Evolutionary conservation across 805 yeast genomes (phyloP), one percentile per base, ranked within the genome.

Genomic region (Starmerella apis): DNA sequence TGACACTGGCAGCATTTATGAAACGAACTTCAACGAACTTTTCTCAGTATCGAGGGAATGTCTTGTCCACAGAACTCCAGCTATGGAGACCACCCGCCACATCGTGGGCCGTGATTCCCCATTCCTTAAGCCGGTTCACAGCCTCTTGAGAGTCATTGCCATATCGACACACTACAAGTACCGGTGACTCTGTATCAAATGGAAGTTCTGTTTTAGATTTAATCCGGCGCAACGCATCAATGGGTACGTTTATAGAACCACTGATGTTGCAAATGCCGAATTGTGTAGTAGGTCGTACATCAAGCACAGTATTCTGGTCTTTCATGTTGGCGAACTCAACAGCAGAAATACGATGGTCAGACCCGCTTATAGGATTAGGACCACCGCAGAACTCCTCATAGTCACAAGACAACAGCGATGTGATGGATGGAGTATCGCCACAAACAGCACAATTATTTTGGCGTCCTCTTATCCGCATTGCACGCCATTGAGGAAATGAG

Each of bases 81-180:
- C 69, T 73, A 47, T 71, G 68, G 22, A 87, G 67, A 0, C 98
- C 98, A 1, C 97, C 97, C 10, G 63, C 69, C 4, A 90, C 70
- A 62, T 90, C 95, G 46, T 66, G 73, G 0, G 78, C 85, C 18
- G 74, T 64, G 16, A 77, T 65, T 0, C 78, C 77, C 41, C 75
- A 69, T 1, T 71, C 70, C 45, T 73, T 69, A 42, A 88, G 64
- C 39, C 71, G 66, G 49, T 71, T 65, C 1, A 83, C 80, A 0
- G 95, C 94, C 16, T 78, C 64, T 59, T 84, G 87, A 0, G 97
- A 88, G 63, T 92, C 97, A 63, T 86, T 87, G 9, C 98, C 98
- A 61, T 73, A 80, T 28, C 96, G 72, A 65, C 98, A 92, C 18
- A 90, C 70, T 0, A 86, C 83, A 49, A 72, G 74, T 0, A 83